Evolutionary conservation across 2,329 filamentous ascomycete genomes (phyloP).

Genomic region (Purpureocillium lavendulum): DNA sequence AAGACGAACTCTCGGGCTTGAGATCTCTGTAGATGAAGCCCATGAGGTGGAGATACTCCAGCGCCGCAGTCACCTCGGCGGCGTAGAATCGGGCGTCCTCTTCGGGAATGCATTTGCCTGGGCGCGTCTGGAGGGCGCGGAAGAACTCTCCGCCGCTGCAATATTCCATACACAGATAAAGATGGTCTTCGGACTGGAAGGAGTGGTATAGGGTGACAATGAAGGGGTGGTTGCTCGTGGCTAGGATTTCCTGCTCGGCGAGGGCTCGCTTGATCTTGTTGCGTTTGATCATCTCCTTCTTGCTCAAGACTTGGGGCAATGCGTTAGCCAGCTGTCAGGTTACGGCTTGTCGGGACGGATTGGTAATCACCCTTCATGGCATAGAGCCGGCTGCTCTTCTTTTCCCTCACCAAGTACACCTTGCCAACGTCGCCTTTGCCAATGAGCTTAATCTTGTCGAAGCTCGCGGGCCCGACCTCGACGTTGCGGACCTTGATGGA

Average conservation of each 20-base stretch:
- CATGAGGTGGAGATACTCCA: slow-evolving; percentile 98
- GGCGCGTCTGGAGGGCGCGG: slow-evolving; percentile 87
- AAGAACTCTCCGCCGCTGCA: slow-evolving; percentile 99
- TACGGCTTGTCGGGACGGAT: not conserved
- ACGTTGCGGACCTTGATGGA: slow-evolving; percentile 98
- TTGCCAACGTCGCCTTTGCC: slow-evolving; percentile 98
- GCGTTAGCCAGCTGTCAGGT: not conserved
- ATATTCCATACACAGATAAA: slow-evolving; percentile 99
- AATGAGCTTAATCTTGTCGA: slow-evolving; percentile 99
- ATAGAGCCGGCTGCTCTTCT: slow-evolving; percentile 91
- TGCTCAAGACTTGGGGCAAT: slow-evolving; percentile 71
- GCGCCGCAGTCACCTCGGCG: slow-evolving; percentile 88
- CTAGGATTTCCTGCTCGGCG: slow-evolving; percentile 94
- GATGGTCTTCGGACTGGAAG: slow-evolving; percentile 96
- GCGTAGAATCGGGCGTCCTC: slow-evolving; percentile 97
- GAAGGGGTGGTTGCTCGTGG: slow-evolving; percentile 97
- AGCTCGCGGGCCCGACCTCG: slow-evolving; percentile 89
- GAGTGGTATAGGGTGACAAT: slow-evolving; percentile 98
- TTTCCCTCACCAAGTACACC: slow-evolving; percentile 94
- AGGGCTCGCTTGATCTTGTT: slow-evolving; percentile 99
- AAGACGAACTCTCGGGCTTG: slow-evolving; percentile 88
- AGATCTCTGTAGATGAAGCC: slow-evolving; percentile 98
- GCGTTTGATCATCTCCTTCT: slow-evolving; percentile 99
- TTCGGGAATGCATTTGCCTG: slow-evolving; percentile 94
- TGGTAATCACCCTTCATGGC: slow-evolving; percentile 84